Evolutionary conservation across 2,329 filamentous ascomycete species (phyloP), one percentile per base, ranked within the genome.

Genomic region (Penicillium verrucosum): DNA sequence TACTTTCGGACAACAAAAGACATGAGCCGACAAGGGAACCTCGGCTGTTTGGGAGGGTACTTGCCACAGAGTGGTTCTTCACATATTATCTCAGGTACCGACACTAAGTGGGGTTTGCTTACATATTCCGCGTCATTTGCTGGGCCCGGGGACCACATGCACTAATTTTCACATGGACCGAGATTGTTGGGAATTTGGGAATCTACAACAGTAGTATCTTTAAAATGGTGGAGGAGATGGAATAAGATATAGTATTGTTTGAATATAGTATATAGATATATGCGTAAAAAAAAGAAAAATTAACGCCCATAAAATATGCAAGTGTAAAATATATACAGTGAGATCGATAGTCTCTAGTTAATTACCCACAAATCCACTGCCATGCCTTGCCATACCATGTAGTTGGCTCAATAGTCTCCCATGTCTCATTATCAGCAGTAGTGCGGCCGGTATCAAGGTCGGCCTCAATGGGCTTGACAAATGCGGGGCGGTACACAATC

Each of bases 371-470:
- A 23, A 69, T 60, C 66, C 61, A 65, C 9, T 34, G 54, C 66
- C 67, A 66, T 14, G 66, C 37, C 60, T 67, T 71, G 18, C 65
- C 67, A 57, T 70, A 70, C 50, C 66, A 60, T 2, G 69, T 70
- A 12, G 66, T 69, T 14, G 67, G 65, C 54, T 66, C 67, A 38
- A 60, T 61, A 8, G 70, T 70, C 59, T 71, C 71, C 70, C 72
- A 76, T 4, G 61, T 68, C 32, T 70, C 70, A 36, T 73, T 70
- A 18, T 75, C 72, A 30, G 64, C 58, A 46, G 68, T 65, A 29
- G 70, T 60, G 47, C 73, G 70, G 12, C 77, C 77, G 0, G 76
- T 77, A 56, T 72, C 70, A 44, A 80, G 60, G 69, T 80, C 78
- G 6, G 75, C 77, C 38, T 78, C 74, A 9, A 64, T 47, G 9